Evolutionary conservation across 2,329 filamentous ascomycete species (phyloP), one percentile per base, ranked within the genome.

Genomic region (Ophiostoma novo-ulmi): DNA sequence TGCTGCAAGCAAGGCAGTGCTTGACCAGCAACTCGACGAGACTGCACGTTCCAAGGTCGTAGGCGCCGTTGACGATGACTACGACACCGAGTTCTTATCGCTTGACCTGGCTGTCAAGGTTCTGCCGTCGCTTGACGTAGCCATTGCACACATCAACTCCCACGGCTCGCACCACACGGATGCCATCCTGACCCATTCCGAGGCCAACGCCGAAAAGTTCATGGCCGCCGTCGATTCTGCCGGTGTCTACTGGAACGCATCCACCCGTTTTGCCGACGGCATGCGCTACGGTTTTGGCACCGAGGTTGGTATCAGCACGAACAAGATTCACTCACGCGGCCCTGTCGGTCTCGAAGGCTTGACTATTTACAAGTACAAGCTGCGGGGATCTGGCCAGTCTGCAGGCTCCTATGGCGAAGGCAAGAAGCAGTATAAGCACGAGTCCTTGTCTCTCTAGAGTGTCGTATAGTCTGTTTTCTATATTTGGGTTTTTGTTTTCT

Each of bases 261-360:
- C 92, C 35, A 97, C 93, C 10, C 88, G 95, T 68, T 94, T 99
- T 81, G 93, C 94, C 6, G 95, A 99, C 79, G 95, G 95, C 8
- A 97, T 97, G 91, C 87, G 95, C 61, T 98, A 96, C 79, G 95
- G 95, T 8, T 99, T 99, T 80, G 95, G 95, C 67, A 98, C 95
- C 0, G 95, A 99, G 81, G 95, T 99, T 35, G 95, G 95, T 70
- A 98, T 99, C 80, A 96, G 92, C 82, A 99, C 95, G 68, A 99
- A 97, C 84, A 99, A 98, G 84, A 97, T 99, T 74, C 95, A 99
- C 79, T 91, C 92, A 1, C 85, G 95, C 68, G 95, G 95, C 0
- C 95, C 95, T 0, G 95, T 99, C 6, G 95, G 95, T 1, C 82
- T 99, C 69, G 95, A 98, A 77, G 95, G 95, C 0, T 81, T 99